Evolutionary conservation across 169 alveolate genomes (phyloP).

Genomic region (Toxoplasma gondii): DNA sequence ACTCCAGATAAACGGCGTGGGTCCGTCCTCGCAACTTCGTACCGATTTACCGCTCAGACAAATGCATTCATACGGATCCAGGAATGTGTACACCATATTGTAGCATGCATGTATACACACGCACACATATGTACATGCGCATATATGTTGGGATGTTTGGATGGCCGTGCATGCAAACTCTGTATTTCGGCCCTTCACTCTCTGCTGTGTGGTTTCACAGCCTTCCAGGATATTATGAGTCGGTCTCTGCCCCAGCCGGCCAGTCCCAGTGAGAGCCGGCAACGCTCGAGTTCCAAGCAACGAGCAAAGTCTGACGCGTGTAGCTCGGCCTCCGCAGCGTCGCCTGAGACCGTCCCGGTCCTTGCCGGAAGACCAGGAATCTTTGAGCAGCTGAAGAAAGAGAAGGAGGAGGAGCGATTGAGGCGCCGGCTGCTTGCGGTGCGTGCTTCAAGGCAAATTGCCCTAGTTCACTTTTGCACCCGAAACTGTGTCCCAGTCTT

Average conservation of each 20-base stretch:
- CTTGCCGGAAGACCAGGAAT: neutral
- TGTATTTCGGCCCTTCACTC: no score
- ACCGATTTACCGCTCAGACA: no score
- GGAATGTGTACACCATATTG: no score
- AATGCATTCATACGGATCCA: no score
- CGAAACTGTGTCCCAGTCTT: neutral
- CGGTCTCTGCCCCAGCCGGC: neutral
- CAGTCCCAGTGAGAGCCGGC: neutral
- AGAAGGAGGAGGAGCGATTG: neutral
- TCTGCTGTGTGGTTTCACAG: neutral
- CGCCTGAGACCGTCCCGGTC: neutral
- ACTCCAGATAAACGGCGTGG: no score
- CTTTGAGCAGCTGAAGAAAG: neutral
- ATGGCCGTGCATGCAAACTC: no score
- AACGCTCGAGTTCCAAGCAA: neutral
- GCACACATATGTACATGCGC: no score
- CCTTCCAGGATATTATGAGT: neutral
- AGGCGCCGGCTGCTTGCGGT: neutral
- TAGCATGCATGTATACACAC: no score
- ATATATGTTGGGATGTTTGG: no score
- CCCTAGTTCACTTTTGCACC: neutral
- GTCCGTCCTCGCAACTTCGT: no score
- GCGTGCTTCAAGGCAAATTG: neutral
- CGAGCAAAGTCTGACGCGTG: neutral
- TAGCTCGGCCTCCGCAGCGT: neutral